These are phyloP conservation scores for Fusarium proliferatum DNA, from an alignment of 2,329 filamentous ascomycete genomes.

Conservation along the genomic window DNA sequence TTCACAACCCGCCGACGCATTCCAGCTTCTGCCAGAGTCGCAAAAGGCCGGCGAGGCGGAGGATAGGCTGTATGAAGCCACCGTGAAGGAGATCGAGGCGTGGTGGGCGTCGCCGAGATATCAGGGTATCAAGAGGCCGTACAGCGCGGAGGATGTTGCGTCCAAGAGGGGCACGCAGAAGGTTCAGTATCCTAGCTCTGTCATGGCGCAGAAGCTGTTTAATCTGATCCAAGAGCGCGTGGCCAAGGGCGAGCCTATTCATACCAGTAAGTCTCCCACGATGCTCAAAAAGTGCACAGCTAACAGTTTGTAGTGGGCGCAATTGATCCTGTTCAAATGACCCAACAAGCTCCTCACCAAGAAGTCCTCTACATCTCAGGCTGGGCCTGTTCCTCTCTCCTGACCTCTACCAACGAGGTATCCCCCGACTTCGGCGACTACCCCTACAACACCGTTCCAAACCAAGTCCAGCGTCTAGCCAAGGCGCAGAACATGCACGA, in stretches of 20 bases:
- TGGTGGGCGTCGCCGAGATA: constrained; percentile 93
- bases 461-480: constrained; percentile 94
- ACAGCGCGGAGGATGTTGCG: constrained; percentile 89
- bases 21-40: constrained; percentile 83
- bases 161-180: constrained; percentile 90
- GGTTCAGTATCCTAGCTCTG: constrained; percentile 88
- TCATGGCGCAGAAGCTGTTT: constrained; percentile 96
- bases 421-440: constrained; percentile 98
- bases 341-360: constrained; percentile 94
- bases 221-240: constrained; percentile 83
- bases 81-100: constrained; percentile 84
- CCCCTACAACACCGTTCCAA: constrained; percentile 98
- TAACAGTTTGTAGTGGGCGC: constrained; percentile 77
- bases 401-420: constrained; percentile 96
- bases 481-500: constrained; percentile 98
- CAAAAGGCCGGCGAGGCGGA: constrained; percentile 84
- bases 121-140: constrained; percentile 90
- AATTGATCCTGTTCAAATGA: constrained; percentile 99
- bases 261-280: constrained; percentile 75
- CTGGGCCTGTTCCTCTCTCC: constrained; percentile 94
- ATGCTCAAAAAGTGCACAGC: neutral
- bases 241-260: constrained; percentile 85
- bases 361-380: constrained; percentile 96
- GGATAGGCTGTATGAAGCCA: constrained; percentile 84
- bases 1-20: constrained; percentile 73